Evolutionary conservation across 768 basidiomycete genomes (phyloP), one percentile per base, ranked within the genome.

Genomic region (Boletus edulis): DNA sequence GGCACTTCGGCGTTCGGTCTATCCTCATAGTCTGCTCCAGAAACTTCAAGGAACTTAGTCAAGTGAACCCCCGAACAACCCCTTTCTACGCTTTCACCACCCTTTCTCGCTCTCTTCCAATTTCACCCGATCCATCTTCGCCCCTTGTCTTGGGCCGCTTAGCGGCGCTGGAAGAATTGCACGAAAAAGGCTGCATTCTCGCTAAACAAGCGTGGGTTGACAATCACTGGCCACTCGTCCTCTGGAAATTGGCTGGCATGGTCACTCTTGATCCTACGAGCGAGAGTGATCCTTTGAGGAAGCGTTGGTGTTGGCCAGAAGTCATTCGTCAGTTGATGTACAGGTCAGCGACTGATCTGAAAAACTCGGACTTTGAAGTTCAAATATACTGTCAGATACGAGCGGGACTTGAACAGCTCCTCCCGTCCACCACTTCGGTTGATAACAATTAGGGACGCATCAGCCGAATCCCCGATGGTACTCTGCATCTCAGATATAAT

Each of bases 231-330:
- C 70, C 74, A 11, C 72, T 94, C 43, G 83, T 98, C 31, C 78
- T 99, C 4, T 99, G 97, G 97, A 99, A 99, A 73, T 72, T 97
- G 20, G 92, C 94, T 4, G 89, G 91, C 13, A 84, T 93, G 80
- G 87, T 85, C 1, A 76, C 79, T 35, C 76, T 94, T 1, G 84
- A 91, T 54, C 94, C 94, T 5, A 68, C 78, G 24, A 73, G 76
- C 39, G 84, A 84, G 63, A 65, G 56, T 14, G 71, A 80, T 44
- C 73, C 77, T 46, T 59, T 61, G 18, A 70, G 63, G 52, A 82
- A 76, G 58, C 74, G 84, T 20, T 99, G 96, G 94, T 85, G 81
- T 59, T 97, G 89, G 86, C 67, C 74, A 12, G 90, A 91, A 69
- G 86, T 91, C 7, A 81, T 92, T 45, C 75, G 81, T 15, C 96